Conservation (phyloP, 768 basidiomycete species). For the Hemileccinum rubropunctum region DNA sequence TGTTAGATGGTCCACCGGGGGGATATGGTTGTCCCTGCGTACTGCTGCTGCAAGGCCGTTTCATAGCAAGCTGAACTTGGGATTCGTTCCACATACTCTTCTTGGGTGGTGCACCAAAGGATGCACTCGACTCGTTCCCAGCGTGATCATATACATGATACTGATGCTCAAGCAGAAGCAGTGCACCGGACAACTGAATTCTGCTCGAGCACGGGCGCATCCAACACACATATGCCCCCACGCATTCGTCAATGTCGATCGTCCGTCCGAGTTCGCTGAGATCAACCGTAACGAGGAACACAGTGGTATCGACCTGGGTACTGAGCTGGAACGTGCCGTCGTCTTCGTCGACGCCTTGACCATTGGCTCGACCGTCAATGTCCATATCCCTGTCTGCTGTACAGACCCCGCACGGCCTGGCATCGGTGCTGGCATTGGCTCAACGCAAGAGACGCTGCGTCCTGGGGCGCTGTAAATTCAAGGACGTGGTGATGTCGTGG, state of each 20-base stretch:
- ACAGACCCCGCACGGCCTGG: neutral
- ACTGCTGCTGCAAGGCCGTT: neutral
- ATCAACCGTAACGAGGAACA: constrained; percentile 58
- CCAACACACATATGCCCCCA: constrained; percentile 14
- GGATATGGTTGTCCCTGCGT: neutral
- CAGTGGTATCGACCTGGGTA: constrained; percentile 71
- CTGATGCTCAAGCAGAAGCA: neutral
- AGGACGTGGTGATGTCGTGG: constrained; percentile 14
- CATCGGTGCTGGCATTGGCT: neutral
- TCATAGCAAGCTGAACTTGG: neutral
- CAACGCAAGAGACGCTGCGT: constrained; percentile 10
- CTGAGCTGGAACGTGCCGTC: constrained; percentile 47
- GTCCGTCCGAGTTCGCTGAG: constrained; percentile 39
- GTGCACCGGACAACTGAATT: neutral
- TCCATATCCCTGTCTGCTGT: neutral
- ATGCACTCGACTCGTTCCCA: constrained; percentile 1
- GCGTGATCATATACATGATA: constrained; percentile 7
- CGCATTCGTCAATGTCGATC: constrained; percentile 41
- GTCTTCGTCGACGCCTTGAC: constrained; percentile 24
- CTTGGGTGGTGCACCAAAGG: neutral
- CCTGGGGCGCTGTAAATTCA: constrained; percentile 8
- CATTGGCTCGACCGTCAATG: neutral
- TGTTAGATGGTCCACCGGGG: neutral
- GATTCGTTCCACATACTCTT: neutral
- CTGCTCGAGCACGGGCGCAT: constrained; percentile 4